Evolutionary conservation across 2,329 filamentous ascomycete species (phyloP).

Genomic region (Cercospora beticola): DNA sequence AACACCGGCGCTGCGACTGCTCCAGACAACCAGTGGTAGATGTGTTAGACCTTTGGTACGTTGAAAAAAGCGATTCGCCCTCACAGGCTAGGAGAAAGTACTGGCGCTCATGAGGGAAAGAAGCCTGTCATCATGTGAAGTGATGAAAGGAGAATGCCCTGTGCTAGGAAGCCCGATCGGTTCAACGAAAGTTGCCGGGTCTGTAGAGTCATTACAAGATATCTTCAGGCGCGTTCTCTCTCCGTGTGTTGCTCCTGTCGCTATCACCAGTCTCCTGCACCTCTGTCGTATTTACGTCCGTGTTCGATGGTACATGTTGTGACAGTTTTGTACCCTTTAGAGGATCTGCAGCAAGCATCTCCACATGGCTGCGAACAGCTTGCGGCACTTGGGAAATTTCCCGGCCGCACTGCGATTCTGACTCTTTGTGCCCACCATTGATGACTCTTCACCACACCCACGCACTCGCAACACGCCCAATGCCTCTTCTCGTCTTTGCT

Average conservation of each 20-base stretch:
- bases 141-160: slow-evolving; percentile 90
- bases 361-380: slow-evolving; percentile 4
- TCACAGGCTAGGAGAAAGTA: slow-evolving; percentile 29
- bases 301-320: background rate
- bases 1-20: slow-evolving; percentile 31
- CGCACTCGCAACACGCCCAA: background rate
- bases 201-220: slow-evolving; percentile 28
- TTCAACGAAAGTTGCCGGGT: slow-evolving; percentile 35
- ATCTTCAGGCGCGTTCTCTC: slow-evolving; percentile 16
- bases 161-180: slow-evolving; percentile 55
- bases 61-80: slow-evolving; percentile 21
- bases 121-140: slow-evolving; percentile 64
- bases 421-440: slow-evolving; percentile 18
- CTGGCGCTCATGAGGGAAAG: slow-evolving; percentile 99
- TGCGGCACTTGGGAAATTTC: background rate
- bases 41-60: slow-evolving; percentile 20
- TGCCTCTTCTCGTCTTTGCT: slow-evolving; percentile 1
- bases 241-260: background rate
- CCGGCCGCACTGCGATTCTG: background rate
- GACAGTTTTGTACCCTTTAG: background rate
- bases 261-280: background rate
- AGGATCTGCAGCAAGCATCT: slow-evolving; percentile 9
- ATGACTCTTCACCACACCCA: slow-evolving; percentile 3
- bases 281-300: background rate
- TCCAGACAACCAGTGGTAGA: slow-evolving; percentile 50